Conservation (phyloP, 1,139 yeast genomes). For the Yamadazyma spencermartinsiae region DNA sequence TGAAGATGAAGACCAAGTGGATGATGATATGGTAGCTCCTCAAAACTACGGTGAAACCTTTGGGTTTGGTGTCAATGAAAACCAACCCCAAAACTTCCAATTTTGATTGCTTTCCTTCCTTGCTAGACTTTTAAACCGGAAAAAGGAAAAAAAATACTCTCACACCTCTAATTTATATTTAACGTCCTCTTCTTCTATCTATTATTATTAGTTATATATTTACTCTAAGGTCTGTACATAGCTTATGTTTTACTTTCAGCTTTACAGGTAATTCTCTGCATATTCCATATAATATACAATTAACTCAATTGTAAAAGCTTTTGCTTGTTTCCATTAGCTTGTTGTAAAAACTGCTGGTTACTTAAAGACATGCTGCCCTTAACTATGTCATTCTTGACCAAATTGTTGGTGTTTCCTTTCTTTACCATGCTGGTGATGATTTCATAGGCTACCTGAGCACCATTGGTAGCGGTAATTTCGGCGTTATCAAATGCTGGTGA, state of each 20-base stretch:
- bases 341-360: constrained; percentile 5
- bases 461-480: constrained; percentile 74
- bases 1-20: constrained; percentile 76
- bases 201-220: constrained; percentile 6
- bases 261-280: constrained; percentile 17
- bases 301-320: constrained; percentile 5
- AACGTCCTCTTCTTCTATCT: constrained; percentile 6
- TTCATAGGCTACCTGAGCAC: constrained; percentile 74
- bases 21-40: constrained; percentile 80
- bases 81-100: constrained; percentile 46
- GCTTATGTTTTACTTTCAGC: constrained; percentile 11
- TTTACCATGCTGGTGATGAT: constrained; percentile 73
- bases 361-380: neutral
- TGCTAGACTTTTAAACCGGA: neutral
- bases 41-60: constrained; percentile 81
- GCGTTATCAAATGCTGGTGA: constrained; percentile 73
- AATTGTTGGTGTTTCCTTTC: constrained; percentile 36
- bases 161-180: constrained; percentile 6
- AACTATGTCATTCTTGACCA: constrained; percentile 7
- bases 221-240: constrained; percentile 11
- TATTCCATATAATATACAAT: constrained; percentile 8
- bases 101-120: constrained; percentile 26
- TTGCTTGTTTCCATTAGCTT: constrained; percentile 10
- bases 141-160: constrained; percentile 6
- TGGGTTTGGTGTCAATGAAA: constrained; percentile 72